These are phyloP conservation scores for Mycena indigotica DNA, from an alignment of 768 basidiomycete genomes.

Conservation along the genomic window DNA sequence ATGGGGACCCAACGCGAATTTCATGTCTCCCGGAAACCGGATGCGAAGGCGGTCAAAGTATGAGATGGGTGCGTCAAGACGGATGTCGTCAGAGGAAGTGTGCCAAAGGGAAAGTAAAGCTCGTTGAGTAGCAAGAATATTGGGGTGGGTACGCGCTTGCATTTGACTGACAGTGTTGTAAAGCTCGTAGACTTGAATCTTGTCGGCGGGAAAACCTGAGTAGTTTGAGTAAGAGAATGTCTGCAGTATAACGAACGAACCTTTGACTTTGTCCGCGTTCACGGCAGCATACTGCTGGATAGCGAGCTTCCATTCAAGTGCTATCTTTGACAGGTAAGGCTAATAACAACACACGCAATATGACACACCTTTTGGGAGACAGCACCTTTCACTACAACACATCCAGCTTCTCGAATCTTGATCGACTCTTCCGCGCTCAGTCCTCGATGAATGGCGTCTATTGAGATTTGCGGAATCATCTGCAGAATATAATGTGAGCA, in stretches of 20 bases:
- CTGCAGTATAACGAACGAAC: constrained; percentile 26
- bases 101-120: constrained; percentile 64
- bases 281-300: constrained; percentile 56
- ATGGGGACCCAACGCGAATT: constrained; percentile 69
- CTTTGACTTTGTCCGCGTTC: constrained; percentile 52
- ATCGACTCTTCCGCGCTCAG: constrained; percentile 47
- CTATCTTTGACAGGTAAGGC: constrained; percentile 43
- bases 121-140: constrained; percentile 57
- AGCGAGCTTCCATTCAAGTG: constrained; percentile 56
- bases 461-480: constrained; percentile 56
- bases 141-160: constrained; percentile 67
- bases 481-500: constrained; percentile 22
- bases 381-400: constrained; percentile 58
- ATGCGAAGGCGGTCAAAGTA: constrained; percentile 80
- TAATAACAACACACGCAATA: constrained; percentile 25
- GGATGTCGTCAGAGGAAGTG: constrained; percentile 40
- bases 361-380: constrained; percentile 51
- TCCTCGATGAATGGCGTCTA: constrained; percentile 46
- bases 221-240: background rate
- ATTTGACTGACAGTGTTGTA: constrained; percentile 71
- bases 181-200: constrained; percentile 74
- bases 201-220: constrained; percentile 64
- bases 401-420: constrained; percentile 53
- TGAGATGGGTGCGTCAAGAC: constrained; percentile 60
- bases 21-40: constrained; percentile 67